Base-by-base conservation (phyloP, 192 early-diverging fungal genomes). In the Phycomyces blakesleeanus region DNA sequence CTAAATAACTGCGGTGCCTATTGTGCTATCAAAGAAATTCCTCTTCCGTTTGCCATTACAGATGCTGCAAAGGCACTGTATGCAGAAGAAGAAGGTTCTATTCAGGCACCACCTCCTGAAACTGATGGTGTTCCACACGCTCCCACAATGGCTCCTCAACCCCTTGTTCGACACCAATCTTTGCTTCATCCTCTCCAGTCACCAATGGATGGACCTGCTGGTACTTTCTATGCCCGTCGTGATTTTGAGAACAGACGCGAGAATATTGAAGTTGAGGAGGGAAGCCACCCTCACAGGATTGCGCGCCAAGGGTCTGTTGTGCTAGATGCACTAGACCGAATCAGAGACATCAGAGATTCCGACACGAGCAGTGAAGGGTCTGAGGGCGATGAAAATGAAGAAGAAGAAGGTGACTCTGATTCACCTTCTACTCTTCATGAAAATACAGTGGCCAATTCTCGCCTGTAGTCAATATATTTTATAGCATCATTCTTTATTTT, bases 1-100 rank as follows among this genome's bases (percentile, higher is more conserved):
- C 63, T 90, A 57, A 91, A 89, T 71, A 91, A 91, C 59, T 89
- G 88, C 60, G 90, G 90, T 55, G 79, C 87, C 49, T 91, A 88
- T 79, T 84, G 90, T 9, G 90, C 90, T 5, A 89, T 88, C 66
- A 86, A 83, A 29, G 90, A 91, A 57, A 87, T 91, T 12, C 90
- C 90, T 21, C 69, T 91, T 26, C 90, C 90, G 37, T 91, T 83
- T 67, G 59, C 73, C 3, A 20, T 69, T 14, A 29, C 40, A 25
- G 60, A 61, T 5, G 25, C 51, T 0, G 7, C 20, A 34, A 52
- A 50, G 25, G 29, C 37, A 25, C 18, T 34, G 1, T 57, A 53
- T 29, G 49, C 25, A 18, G 37, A 47, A 18, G 54, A 61, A 61
- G 24, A 52, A 18, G 61, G 57, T 5, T n/a, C 54, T 11, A 63